Evolutionary conservation across 345 rosid species (phyloP), one percentile per base, ranked within the genome.

Genomic region (Hevea brasiliensis): DNA sequence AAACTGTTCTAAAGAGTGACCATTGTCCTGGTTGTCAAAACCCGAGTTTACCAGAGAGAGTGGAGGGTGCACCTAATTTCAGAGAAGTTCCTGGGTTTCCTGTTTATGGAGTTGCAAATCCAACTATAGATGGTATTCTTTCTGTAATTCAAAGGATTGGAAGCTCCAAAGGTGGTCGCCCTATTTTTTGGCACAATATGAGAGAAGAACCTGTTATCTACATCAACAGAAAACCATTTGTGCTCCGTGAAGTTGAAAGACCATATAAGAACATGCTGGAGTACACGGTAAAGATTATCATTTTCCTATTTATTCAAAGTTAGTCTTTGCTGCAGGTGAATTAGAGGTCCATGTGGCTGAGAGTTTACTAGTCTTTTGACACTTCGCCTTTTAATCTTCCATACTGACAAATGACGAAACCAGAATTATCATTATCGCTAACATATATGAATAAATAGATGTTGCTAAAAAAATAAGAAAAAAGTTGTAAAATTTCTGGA

Each of bases 31-130:
- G 96, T 79, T 94, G 98, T 83, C 99, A 90, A 85, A 87, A 80
- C 74, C 59, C 63, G 61, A 85, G 69, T 83, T 85, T 92, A 72
- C 90, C 92, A n/a, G 99, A 92, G 84, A 89, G 89, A 81, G 94
- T 92, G 74, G 97, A 92, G 67, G 99, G 99, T 82, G 99, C 99
- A 53, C 99, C 99, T 13, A 95, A 92, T 85, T 95, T 92, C 83
- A 87, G 99, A 78, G 88, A 87, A 87, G 98, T 95, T 83, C 93
- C 98, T 65, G 96, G 97, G 10, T 95, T 95, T 84, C 98, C 94
- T 35, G 99, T 95, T 64, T 95, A 95, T 82, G 99, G 99, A 58
- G 99, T 95, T 74, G 99, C 98, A n/a, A 95, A 92, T 85, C 99
- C 99, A 72, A 95, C 98, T 26, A 74, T 90, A 76, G 91, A 95